Evolutionary conservation across 371 early-diverging fungal species (phyloP), one percentile per base, ranked within the genome.

Genomic region (Umbelopsis sp.): DNA sequence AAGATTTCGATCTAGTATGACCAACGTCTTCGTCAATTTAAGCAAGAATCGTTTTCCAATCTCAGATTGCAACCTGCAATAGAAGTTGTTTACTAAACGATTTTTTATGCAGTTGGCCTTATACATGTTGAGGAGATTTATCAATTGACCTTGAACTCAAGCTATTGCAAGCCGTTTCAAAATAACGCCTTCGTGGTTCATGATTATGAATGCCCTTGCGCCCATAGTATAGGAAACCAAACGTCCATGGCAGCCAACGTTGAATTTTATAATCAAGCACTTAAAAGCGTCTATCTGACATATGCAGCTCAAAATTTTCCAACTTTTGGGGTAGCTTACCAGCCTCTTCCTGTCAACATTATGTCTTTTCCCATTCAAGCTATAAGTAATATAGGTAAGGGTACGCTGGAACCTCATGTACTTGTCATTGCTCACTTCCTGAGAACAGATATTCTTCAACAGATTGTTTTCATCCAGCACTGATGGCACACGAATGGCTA

Each of bases 171-270:
- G 22, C 83, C 83, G 8, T 77, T 83, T 45, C 44, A 48, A 24
- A 65, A 66, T 2, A 72, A 70, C 32, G 67, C 46, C 20, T 80
- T 83, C 70, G 68, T 80, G n/a, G 67, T 79, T 6, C 79, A 80
- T 50, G 69, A 80, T 44, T 72, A 83, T 69, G 80, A 77, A 69
- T 83, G 83, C 63, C 72, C 66, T 38, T 83, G 83, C 50, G 80
- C 81, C 3, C 83, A 83, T 62, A 72, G 75, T 18, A 72, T 45
- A 8, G 65, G 69, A 10, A 83, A 83, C 32, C 63, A 76, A 18
- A 79, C 83, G 0, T 66, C 80, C 16, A 80, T 83, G 74, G 65
- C 63, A 10, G 44, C 64, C 9, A 38, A 76, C 10, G 68, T 74
- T 50, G 78, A 79, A 8, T 67, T 65, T 11, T 83, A 80, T 53